These are phyloP conservation scores for Cutaneotrichosporon daszewskae DNA, from an alignment of 1,284 basidiomycete genomes.

Conservation along the genomic window DNA sequence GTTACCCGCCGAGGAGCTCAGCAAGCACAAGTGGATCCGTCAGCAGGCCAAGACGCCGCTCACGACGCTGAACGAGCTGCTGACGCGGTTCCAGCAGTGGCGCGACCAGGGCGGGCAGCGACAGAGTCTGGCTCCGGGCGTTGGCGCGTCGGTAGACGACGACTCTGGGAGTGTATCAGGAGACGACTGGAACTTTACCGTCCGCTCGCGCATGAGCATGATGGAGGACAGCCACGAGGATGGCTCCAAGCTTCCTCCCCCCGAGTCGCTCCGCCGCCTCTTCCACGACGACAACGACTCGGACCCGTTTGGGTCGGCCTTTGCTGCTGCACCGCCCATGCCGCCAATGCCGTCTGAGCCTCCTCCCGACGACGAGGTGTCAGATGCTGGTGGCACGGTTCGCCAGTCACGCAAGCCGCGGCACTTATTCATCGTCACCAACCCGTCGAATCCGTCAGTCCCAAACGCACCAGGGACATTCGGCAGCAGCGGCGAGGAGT, in stretches of 20 bases:
- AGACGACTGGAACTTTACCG: constrained; percentile 48
- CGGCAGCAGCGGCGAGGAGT: constrained; percentile 9
- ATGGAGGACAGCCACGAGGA: constrained; percentile 30
- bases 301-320: constrained; percentile 41
- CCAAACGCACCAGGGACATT: constrained; percentile 1
- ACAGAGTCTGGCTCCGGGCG: constrained; percentile 61
- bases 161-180: constrained; percentile 29
- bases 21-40: constrained; percentile 91
- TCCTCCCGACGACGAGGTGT: not conserved
- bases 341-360: constrained; percentile 1
- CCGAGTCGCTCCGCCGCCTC: constrained; percentile 44
- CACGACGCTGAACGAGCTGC: constrained; percentile 73
- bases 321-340: constrained; percentile 11
- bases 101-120: constrained; percentile 72
- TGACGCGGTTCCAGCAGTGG: constrained; percentile 69
- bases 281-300: constrained; percentile 45
- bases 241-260: constrained; percentile 17
- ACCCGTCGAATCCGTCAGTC: constrained; percentile 14
- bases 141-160: constrained; percentile 43
- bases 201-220: constrained; percentile 40
- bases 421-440: constrained; percentile 18
- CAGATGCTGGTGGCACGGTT: constrained; percentile 9
- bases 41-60: constrained; percentile 63
- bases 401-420: constrained; percentile 16
- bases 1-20: constrained; percentile 79